phyloP scores from a whole-genome alignment of 208 protist species.

The Leishmania martiniquensis region DNA sequence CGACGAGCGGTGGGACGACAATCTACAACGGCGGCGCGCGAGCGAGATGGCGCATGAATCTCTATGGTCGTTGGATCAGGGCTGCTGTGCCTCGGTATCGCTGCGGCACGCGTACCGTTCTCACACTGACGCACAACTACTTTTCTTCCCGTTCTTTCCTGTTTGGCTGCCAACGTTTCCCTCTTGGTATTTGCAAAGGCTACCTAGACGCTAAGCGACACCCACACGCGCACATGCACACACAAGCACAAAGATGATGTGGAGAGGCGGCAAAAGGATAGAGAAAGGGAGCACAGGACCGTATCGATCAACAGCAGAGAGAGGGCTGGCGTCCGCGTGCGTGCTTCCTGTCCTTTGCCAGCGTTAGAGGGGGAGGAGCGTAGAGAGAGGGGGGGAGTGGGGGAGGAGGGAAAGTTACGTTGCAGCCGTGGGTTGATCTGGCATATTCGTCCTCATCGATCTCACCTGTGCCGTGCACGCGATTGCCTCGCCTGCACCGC shows the following conservation, averaged over 20 bases:
- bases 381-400: background rate
- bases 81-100: background rate
- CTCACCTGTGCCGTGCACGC: background rate
- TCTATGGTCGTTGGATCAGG: background rate
- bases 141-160: background rate
- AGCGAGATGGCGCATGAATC: background rate
- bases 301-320: constrained; percentile 2
- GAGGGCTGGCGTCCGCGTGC: background rate
- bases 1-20: background rate
- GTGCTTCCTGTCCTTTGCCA: background rate
- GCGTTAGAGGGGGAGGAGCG: background rate
- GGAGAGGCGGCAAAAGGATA: background rate
- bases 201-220: background rate
- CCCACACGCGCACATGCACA: background rate
- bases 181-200: background rate
- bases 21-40: background rate
- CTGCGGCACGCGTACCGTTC: background rate
- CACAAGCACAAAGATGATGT: background rate
- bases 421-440: background rate
- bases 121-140: background rate
- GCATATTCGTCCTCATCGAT: background rate
- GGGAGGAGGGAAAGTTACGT: background rate
- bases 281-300: background rate
- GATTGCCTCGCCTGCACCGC: background rate
- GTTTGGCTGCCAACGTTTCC: background rate